Conservation (phyloP, 805 yeast genomes). For the Cyberlindnera xylosilytica region DNA sequence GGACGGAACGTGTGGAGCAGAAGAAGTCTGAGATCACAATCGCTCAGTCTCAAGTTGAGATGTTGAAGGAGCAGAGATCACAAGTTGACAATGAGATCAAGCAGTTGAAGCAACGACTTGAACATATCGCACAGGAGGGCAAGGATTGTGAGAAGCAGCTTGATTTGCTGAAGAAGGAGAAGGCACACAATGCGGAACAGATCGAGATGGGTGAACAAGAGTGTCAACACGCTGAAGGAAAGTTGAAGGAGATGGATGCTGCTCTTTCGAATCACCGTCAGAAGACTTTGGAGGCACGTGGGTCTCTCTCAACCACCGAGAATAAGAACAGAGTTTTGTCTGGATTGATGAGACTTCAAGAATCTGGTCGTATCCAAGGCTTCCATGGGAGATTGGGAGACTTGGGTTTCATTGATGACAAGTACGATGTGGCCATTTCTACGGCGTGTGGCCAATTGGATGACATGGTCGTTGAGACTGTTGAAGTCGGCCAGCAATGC, state of each 20-base stretch:
- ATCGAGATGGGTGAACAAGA: constrained; percentile 57
- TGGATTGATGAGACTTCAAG: constrained; percentile 64
- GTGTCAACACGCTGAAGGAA: constrained; percentile 43
- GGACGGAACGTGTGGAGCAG: constrained; percentile 65
- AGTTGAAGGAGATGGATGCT: constrained; percentile 51
- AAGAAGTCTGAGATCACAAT: constrained; percentile 63
- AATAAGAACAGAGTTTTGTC: constrained; percentile 72
- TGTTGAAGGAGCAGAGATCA: constrained; percentile 46
- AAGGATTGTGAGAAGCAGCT: constrained; percentile 47
- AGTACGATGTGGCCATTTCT: constrained; percentile 89
- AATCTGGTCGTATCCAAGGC: constrained; percentile 80
- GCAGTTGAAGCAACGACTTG: constrained; percentile 41
- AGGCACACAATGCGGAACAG: constrained; percentile 48
- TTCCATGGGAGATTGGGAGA: constrained; percentile 91
- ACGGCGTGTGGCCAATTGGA: constrained; percentile 92
- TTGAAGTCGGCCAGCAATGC: constrained; percentile 69
- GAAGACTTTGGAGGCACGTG: constrained; percentile 62
- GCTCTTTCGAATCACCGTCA: constrained; percentile 55
- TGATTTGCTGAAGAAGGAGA: constrained; percentile 44
- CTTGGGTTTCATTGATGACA: constrained; percentile 83
- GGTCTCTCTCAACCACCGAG: constrained; percentile 52
- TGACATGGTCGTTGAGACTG: constrained; percentile 86
- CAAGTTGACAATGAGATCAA: constrained; percentile 44
- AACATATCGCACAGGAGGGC: constrained; percentile 45
- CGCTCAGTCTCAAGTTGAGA: constrained; percentile 61